These are phyloP conservation scores for Xerocomellus chrysenteron DNA, from an alignment of 768 basidiomycete species.

Conservation along the genomic window DNA sequence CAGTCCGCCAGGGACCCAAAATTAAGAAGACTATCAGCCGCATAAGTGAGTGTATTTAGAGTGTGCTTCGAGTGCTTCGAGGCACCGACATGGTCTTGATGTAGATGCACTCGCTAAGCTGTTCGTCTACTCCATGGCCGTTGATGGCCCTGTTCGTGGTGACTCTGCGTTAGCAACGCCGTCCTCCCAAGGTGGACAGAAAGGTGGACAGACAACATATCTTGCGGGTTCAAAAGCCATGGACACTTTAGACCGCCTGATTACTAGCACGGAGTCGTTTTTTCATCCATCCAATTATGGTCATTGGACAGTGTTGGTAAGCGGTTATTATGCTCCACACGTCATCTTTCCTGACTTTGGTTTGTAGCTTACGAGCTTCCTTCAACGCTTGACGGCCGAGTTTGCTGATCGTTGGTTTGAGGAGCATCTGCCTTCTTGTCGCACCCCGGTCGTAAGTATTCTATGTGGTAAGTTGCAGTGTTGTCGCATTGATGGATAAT, in stretches of 20 bases:
- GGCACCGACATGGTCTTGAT: not conserved
- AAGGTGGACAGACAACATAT: constrained; percentile 48
- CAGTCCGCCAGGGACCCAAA: constrained; percentile 53
- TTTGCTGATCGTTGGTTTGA: constrained; percentile 79
- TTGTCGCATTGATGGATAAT: constrained; percentile 1
- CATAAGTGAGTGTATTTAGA: constrained; percentile 41
- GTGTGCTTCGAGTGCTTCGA: not conserved
- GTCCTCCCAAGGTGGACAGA: constrained; percentile 40
- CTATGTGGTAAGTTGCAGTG: not conserved
- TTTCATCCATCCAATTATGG: constrained; percentile 96
- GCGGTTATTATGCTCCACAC: not conserved
- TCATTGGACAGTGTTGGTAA: constrained; percentile 58
- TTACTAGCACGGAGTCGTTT: constrained; percentile 91
- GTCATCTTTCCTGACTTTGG: constrained; percentile 9
- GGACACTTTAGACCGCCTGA: constrained; percentile 81
- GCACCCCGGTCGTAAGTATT: constrained; percentile 63
- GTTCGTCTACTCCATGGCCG: constrained; percentile 85
- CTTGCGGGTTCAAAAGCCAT: constrained; percentile 85
- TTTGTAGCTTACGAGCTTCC: constrained; percentile 72
- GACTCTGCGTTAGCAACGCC: constrained; percentile 60
- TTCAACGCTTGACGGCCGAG: constrained; percentile 71
- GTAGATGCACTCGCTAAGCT: constrained; percentile 78
- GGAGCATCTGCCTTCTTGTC: constrained; percentile 74
- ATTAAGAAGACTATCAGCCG: constrained; percentile 72
- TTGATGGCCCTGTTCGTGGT: constrained; percentile 66